phyloP scores from a whole-genome alignment of 352 stramenopile species.

The Globisporangium abappressorium region DNA sequence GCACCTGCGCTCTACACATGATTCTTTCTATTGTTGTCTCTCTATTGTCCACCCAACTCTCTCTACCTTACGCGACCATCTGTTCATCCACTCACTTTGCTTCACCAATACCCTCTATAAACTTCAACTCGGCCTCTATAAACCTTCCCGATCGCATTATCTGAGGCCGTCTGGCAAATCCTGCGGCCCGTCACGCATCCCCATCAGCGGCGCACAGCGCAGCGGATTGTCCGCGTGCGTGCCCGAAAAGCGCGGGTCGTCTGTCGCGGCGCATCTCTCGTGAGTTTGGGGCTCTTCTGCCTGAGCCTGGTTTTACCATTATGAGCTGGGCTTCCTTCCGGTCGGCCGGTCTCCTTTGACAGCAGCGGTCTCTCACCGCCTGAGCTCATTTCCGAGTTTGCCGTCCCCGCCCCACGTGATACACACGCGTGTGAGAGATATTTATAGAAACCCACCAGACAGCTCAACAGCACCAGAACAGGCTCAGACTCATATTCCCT shows the following conservation, averaged over 20 bases:
- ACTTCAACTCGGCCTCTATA: not conserved
- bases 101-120: not conserved
- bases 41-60: not conserved
- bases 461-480: not conserved
- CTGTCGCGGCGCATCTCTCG: not conserved
- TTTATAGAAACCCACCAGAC: not conserved
- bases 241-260: not conserved
- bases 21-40: not conserved
- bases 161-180: constrained; percentile 1
- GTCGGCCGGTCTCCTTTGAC: constrained; percentile 6
- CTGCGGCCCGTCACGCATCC: not conserved
- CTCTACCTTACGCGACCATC: not conserved
- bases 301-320: not conserved
- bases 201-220: not conserved
- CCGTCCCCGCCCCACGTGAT: not conserved
- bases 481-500: not conserved
- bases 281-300: not conserved
- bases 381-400: constrained; percentile 8
- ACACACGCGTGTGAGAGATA: not conserved
- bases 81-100: not conserved
- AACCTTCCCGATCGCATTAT: not conserved
- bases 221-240: not conserved
- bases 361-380: not conserved
- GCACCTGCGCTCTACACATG: not conserved
- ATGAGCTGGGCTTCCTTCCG: constrained; percentile 1